Evolutionary conservation across 2,329 filamentous ascomycete genomes (phyloP).

Genomic region (Fusarium sp.): DNA sequence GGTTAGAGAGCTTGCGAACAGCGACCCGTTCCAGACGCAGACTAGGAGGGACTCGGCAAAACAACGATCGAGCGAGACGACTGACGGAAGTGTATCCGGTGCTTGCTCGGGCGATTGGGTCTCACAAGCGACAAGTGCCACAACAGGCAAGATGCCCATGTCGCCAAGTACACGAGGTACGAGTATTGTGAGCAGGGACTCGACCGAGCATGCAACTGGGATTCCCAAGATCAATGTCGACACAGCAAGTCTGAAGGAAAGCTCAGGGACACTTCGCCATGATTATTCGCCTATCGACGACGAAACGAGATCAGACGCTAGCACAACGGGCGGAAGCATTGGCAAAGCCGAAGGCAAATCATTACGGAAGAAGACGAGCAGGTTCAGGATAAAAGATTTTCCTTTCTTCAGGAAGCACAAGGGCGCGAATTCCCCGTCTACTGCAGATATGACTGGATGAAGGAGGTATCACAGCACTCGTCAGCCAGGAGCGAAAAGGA

Average conservation of each 20-base stretch:
- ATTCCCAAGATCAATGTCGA: constrained; percentile 56
- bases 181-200: constrained; percentile 72
- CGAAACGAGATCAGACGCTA: constrained; percentile 48
- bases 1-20: constrained; percentile 61
- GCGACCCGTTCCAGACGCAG: constrained; percentile 60
- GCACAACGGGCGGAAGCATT: constrained; percentile 55
- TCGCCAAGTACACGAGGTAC: constrained; percentile 75
- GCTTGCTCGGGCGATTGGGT: constrained; percentile 69
- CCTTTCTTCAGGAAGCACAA: constrained; percentile 68
- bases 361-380: constrained; percentile 71
- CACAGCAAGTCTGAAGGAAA: constrained; percentile 51
- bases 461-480: constrained; percentile 29
- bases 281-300: constrained; percentile 46
- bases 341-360: constrained; percentile 62
- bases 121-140: constrained; percentile 71
- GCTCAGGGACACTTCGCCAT: constrained; percentile 42
- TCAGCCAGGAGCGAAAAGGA: constrained; percentile 21
- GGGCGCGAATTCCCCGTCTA: constrained; percentile 50
- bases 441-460: constrained; percentile 52
- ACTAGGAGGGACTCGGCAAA: constrained; percentile 55
- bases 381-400: constrained; percentile 72
- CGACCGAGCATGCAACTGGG: constrained; percentile 62
- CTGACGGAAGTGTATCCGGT: constrained; percentile 68
- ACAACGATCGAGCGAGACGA: constrained; percentile 71
- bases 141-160: constrained; percentile 71